Base-by-base conservation (phyloP, 2,329 filamentous ascomycete genomes). In the Oidium heveae region DNA sequence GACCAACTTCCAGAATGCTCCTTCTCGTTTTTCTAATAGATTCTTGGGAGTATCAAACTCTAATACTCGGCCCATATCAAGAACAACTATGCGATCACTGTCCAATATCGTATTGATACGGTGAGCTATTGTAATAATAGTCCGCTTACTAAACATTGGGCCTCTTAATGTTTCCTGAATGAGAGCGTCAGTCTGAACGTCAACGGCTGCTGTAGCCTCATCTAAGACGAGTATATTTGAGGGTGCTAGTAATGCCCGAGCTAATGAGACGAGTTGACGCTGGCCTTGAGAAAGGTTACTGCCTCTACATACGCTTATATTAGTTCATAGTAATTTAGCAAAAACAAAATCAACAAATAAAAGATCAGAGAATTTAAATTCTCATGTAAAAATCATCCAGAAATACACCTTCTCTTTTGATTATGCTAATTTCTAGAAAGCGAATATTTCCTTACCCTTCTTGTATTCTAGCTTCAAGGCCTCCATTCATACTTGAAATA, bases 81-180 rank as follows among this genome's bases (percentile, higher is more conserved):
- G 76, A 52, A 98, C 91, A 37, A 98, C 81, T 58, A 98, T 91
- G 53, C 88, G 79, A 69, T 98, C 89, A 57, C 75, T 78, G 66
- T 83, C 79, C 33, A 98, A 75, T 63, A 98, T 96, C 12, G 91
- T 98, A 70, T 96, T 96, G 71, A 98, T 94, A 55, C 91, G 82
- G 71, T 98, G 91, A 28, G 91, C 91, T 63, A 98, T 94, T 0
- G 91, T 98, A 68, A 98, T 94, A 68, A 98, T 96, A 39, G 91
- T 98, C 54, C 86, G 80, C 68, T 95, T 86, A 58, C 81, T 75
- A 70, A 98, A 98, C 16, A 81, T 66, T 22, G 76, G 74, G 37
- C 75, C 75, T 36, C 79, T 74, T 55, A 82, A 70, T 28, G 79
- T 82, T 51, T 69, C 68, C 68, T 83, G 79, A 55, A 83, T 69